phyloP scores from a whole-genome alignment of 1,284 basidiomycete genomes.

The Rhodotorula sp. region DNA sequence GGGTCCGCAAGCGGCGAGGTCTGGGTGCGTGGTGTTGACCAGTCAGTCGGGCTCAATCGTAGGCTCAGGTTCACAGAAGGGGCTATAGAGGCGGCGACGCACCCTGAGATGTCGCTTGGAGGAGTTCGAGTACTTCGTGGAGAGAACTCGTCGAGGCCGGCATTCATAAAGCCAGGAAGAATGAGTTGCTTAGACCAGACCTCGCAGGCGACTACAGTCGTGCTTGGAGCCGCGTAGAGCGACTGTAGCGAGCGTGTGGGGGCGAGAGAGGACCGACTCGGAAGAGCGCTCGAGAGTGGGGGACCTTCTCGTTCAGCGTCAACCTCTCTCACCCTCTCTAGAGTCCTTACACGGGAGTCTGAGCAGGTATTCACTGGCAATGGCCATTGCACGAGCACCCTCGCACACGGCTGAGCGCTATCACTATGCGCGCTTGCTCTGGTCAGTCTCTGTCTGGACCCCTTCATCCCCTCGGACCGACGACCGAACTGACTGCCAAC shows the following conservation, averaged over 20 bases:
- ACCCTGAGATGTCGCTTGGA: not conserved
- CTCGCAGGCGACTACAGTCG: not conserved
- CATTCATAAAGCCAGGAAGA: too few species aligned
- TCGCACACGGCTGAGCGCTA: not conserved
- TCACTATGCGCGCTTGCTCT: constrained; percentile 21
- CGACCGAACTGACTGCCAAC: not conserved
- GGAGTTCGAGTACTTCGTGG: not conserved
- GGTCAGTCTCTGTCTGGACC: constrained; percentile 4
- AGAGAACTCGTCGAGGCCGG: not conserved
- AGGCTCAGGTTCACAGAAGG: not conserved
- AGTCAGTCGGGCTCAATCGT: not conserved
- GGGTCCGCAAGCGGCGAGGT: constrained; percentile 18
- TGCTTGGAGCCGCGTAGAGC: not conserved
- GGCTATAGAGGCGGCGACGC: not conserved
- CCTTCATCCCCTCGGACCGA: not conserved
- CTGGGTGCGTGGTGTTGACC: constrained; percentile 2
- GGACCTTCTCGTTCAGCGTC: not conserved
- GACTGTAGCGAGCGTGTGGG: too few species aligned
- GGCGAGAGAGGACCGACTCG: too few species aligned
- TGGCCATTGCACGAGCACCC: not conserved
- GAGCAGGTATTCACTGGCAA: not conserved
- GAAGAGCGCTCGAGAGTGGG: too few species aligned
- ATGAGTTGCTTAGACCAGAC: too few species aligned
- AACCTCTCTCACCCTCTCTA: not conserved
- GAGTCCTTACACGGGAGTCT: too few species aligned